Evolutionary conservation across 2,329 filamentous ascomycete genomes (phyloP), one percentile per base, ranked within the genome.

Genomic region (Trichoderma sp.): DNA sequence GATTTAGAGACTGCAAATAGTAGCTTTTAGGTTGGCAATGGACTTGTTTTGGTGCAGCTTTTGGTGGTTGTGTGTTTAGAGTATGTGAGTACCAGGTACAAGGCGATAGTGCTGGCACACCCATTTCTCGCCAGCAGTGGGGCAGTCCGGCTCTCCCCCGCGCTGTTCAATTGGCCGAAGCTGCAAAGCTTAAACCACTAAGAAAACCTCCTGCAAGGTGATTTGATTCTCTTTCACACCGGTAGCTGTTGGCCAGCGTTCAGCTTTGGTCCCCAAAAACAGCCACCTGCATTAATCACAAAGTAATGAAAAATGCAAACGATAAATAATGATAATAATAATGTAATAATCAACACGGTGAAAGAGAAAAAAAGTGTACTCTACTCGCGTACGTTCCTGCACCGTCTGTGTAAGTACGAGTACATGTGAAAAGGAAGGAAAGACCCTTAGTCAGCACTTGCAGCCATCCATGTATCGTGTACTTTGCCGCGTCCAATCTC

Each of bases 401-500:
- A 3, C 14, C 6, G 35, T 38, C 6, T 41, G 16, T 41, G n/a
- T n/a, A n/a, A n/a, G n/a, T n/a, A n/a, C 38, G 7, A 50, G 45
- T 21, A 50, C 7, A 12, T 21, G 45, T 53, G 45, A 53, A 12
- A 53, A 2, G 45, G 45, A 21, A 50, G n/a, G 45, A 31, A 8
- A n/a, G 27, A 29, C 1, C 27, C 29, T 63, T 63, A 63, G 60
- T 63, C 60, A 63, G 60, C 60, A 21, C 45, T 5, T 53, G 45
- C 45, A 38, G 35, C n/a, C n/a, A n/a, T 45, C 3, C n/a, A 56
- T 35, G 66, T 68, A 68, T 21, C 66, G 29, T 56, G 29, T 68
- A 68, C 65, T 12, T 24, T 21, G 65, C 65, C 65, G 65, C 66
- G 66, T 68, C 45, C 66, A 63, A n/a, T n/a, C 60, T 35, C 41